Evolutionary conservation across 2,329 filamentous ascomycete species (phyloP).

Genomic region (Coniochaeta prunicola): DNA sequence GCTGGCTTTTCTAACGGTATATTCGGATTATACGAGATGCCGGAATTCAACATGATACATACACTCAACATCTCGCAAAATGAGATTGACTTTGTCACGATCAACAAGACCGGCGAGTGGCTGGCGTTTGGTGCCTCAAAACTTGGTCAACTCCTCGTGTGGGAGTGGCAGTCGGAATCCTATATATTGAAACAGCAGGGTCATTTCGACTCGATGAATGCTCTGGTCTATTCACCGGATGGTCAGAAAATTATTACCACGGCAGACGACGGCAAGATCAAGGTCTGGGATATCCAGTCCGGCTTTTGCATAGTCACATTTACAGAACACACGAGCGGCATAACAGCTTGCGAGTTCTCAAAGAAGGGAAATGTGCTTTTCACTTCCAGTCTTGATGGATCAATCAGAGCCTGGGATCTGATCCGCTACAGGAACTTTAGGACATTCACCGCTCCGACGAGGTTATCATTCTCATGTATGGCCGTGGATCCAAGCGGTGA

Average conservation of each 20-base stretch:
- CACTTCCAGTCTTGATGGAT: conserved; percentile 90
- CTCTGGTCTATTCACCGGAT: conserved; percentile 86
- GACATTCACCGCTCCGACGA: conserved; percentile 89
- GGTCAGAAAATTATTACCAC: conserved; percentile 89
- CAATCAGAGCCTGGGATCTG: conserved; percentile 90
- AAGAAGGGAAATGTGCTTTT: conserved; percentile 95
- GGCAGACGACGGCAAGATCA: conserved; percentile 95
- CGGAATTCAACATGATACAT: conserved; percentile 92
- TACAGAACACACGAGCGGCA: conserved; percentile 89
- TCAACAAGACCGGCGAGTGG: conserved; percentile 95
- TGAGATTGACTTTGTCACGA: conserved; percentile 88
- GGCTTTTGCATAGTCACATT: conserved; percentile 98
- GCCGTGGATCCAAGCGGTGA: conserved; percentile 97
- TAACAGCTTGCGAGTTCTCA: conserved; percentile 90
- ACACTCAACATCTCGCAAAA: conserved; percentile 91
- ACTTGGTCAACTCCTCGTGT: conserved; percentile 90
- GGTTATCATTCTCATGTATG: conserved; percentile 86
- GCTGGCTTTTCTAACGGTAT: conserved; percentile 92
- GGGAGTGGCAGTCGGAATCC: conserved; percentile 99
- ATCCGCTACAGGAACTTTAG: conserved; percentile 95
- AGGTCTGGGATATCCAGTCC: conserved; percentile 94
- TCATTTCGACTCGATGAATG: conserved; percentile 93
- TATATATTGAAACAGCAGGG: conserved; percentile 98
- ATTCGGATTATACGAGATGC: conserved; percentile 92
- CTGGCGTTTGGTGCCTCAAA: conserved; percentile 94